These are phyloP conservation scores for Pugionium dolabratum DNA, from an alignment of 345 rosid genomes.

Conservation along the genomic window DNA sequence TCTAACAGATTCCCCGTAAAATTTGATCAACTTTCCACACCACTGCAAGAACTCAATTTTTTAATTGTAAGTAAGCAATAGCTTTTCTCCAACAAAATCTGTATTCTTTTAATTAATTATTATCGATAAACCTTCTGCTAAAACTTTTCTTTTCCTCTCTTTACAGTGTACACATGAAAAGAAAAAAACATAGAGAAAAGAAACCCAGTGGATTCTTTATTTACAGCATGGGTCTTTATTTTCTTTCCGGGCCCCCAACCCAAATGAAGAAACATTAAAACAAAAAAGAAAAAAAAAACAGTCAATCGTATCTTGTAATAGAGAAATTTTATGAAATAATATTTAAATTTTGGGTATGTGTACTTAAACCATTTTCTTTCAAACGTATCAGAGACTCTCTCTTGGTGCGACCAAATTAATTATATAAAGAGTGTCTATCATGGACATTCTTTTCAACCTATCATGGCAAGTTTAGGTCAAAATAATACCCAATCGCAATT, in stretches of 20 bases:
- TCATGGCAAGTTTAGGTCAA: conserved; percentile 35
- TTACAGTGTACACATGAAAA: neutral
- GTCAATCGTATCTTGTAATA: conserved; percentile 8
- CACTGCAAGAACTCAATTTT: no score
- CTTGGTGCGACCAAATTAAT: conserved; percentile 25
- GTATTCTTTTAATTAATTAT: no score
- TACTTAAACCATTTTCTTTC: conserved; percentile 38
- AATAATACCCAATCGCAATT: no score
- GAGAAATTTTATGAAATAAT: neutral
- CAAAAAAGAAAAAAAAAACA: neutral
- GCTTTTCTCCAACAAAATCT: no score
- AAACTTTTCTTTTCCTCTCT: neutral
- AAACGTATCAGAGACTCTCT: conserved; percentile 33
- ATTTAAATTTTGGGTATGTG: conserved; percentile 27
- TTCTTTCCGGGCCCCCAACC: conserved; percentile 5
- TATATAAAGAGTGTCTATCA: conserved; percentile 15
- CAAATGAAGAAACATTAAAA: neutral
- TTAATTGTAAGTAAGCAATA: no score
- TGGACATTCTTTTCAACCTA: conserved; percentile 24
- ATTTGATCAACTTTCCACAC: no score
- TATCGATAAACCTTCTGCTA: neutral
- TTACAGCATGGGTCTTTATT: conserved; percentile 24
- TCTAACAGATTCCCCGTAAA: no score
- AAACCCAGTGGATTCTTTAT: conserved; percentile 26
- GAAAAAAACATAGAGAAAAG: neutral